Evolutionary conservation across 495 filamentous ascomycete genomes (phyloP), one percentile per base, ranked within the genome.

Genomic region (Aspergillus haitiensis): DNA sequence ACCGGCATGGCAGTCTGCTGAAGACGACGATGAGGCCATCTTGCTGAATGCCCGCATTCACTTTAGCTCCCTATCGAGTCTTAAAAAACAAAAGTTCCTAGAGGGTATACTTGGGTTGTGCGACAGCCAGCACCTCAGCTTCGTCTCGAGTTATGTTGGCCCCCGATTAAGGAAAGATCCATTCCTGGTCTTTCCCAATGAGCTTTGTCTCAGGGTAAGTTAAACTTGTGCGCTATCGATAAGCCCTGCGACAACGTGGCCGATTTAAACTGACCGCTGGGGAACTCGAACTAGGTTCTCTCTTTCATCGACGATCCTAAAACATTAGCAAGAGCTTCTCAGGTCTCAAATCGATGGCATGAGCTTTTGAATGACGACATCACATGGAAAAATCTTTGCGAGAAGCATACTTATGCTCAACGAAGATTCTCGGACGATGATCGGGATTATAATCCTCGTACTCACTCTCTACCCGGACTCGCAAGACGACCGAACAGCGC

Each of bases 351-450:
- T 47, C 82, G 91, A 62, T 98, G 94, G 94, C 84, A 88, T n/a
- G 90, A 96, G 67, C 79, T 98, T 5, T 76, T 98, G 45, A 92
- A 87, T 65, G 94, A 98, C 67, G 94, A 98, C 75, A 92, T 96
- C 70, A 96, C 95, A 2, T 98, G 94, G 94, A 97, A 96, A 80
- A 89, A 91, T 18, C 80, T 98, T 15, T 97, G 92, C 69, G 90
- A 95, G 55, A 96, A 95, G 72, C 91, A 95, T 71, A 91, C 76
- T 15, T 80, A 78, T 59, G 70, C 90, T 50, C 95, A 92, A 64
- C 85, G 90, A 34, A 80, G 89, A 34, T 68, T 84, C 35, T 78
- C 78, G 6, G 80, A 78, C 21, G 81, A 84, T 31, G 73, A 75
- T 45, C 67, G 62, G 31, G 70, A 73, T 31, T 67, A 69, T 44